Conservation (phyloP, 1,284 basidiomycete species). For the Cutaneotrichosporon sp. region DNA sequence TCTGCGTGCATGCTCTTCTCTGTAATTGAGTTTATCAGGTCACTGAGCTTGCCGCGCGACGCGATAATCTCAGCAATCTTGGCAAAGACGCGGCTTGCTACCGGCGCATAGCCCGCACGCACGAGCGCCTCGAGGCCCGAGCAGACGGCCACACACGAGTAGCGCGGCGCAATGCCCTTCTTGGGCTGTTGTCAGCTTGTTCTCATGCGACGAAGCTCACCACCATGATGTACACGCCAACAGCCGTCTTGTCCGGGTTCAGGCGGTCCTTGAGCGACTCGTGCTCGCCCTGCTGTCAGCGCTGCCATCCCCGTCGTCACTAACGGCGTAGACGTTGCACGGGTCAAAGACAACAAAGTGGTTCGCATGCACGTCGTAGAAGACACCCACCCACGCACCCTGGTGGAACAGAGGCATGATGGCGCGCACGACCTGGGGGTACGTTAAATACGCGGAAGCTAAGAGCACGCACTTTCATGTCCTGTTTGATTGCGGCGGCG, state of each 20-base stretch:
- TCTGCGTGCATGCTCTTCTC: constrained; percentile 3
- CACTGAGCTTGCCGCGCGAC: not conserved
- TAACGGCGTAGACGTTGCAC: not conserved
- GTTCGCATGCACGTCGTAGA: not conserved
- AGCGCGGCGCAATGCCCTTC: not conserved
- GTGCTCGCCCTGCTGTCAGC: not conserved
- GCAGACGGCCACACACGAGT: not conserved
- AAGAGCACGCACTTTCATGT: not conserved
- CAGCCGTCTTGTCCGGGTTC: not conserved
- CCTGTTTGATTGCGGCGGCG: no score
- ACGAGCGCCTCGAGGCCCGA: not conserved
- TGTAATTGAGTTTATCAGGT: not conserved
- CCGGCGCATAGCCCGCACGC: not conserved
- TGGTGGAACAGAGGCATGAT: not conserved
- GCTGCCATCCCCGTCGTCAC: not conserved
- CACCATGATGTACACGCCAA: not conserved
- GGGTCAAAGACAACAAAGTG: not conserved
- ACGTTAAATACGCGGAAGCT: not conserved
- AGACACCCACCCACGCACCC: not conserved
- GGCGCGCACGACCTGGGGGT: not conserved
- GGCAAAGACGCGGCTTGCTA: not conserved
- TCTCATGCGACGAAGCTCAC: not conserved
- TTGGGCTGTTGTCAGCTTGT: not conserved
- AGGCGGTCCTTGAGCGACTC: not conserved
- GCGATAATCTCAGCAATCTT: not conserved